Base-by-base conservation (phyloP, 1,284 basidiomycete species). In the Heliocybe sulcata region DNA sequence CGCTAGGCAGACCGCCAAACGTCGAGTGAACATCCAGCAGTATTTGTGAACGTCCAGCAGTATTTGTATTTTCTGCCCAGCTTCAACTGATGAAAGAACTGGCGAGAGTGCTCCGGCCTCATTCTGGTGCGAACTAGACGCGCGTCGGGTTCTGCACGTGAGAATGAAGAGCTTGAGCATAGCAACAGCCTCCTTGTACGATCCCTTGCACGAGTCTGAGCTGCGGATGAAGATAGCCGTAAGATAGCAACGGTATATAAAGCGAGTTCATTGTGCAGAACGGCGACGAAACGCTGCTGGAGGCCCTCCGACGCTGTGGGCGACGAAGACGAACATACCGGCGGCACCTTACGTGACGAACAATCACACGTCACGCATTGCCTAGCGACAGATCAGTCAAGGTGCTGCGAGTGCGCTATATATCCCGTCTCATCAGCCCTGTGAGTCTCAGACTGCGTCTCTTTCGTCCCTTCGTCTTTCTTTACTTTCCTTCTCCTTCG, bases 401-500 rank as follows among this genome's bases (percentile, higher is more conserved):
- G 29, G 8, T 42, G 38, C 38, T n/a, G 38, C 8, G 38, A 42
- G 4, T 16, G 16, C 38, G 16, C 16, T 42, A 31, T 42, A 42
- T 42, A 42, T n/a, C 19, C 16, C 38, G 4, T 20, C 16, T n/a
- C 38, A 20, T n/a, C 4, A 16, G 38, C 38, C 16, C 16, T 20
- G 38, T 42, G 38, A 42, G 38, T 25, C 47, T 26, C 47, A 49
- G 47, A 49, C 47, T 49, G 47, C 27, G 47, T 25, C 47, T 54
- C 22, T 58, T 59, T 61, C 62, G 58, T 58, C 51, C 49, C 47
- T 59, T 42, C 52, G 55, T 58, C 52, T 33, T 60, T 58, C 52
- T 53, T 58, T 61, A 58, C 60, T 27, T 60, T 62, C 58, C 57
- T 65, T 60, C 64, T 63, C 59, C 58, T 58, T 35, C 63, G 29